Conservation (phyloP, 441 rosid species). For the Breynia disticha region DNA sequence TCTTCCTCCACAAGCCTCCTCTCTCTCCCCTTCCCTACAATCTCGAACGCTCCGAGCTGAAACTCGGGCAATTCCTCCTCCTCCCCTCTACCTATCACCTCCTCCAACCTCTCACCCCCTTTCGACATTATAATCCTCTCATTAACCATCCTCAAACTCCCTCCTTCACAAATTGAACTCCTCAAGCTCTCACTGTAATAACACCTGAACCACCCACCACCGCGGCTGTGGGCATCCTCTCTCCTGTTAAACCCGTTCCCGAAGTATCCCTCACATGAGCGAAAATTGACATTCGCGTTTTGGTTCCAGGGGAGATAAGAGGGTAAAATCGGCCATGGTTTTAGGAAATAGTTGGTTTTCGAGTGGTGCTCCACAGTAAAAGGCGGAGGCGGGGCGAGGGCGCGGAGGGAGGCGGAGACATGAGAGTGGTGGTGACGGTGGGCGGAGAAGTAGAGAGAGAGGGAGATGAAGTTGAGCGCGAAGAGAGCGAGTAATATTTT, state of each 20-base stretch:
- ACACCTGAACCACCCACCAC: slow-evolving; percentile 69
- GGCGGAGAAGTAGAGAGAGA: slow-evolving; percentile 57
- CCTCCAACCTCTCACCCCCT: slow-evolving; percentile 69
- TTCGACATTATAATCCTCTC: slow-evolving; percentile 56
- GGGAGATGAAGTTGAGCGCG: slow-evolving; percentile 46
- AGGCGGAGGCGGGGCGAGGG: background rate
- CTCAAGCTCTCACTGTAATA: slow-evolving; percentile 50
- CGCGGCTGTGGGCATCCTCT: slow-evolving; percentile 38
- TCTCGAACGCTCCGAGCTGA: slow-evolving; percentile 61
- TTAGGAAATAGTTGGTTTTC: slow-evolving; percentile 21
- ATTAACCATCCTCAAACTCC: slow-evolving; percentile 61
- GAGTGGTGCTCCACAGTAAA: background rate
- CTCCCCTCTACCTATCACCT: slow-evolving; percentile 68
- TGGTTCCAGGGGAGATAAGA: slow-evolving; percentile 84
- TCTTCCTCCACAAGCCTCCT: slow-evolving; percentile 34
- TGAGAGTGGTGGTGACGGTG: slow-evolving; percentile 13
- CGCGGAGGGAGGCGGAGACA: too few relatives aligned
- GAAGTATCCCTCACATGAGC: slow-evolving; percentile 79
- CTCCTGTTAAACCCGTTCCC: slow-evolving; percentile 68
- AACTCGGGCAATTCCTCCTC: slow-evolving; percentile 69
- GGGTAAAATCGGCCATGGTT: slow-evolving; percentile 82
- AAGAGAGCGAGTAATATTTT: slow-evolving; percentile 46
- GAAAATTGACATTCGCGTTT: slow-evolving; percentile 18
- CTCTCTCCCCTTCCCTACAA: slow-evolving; percentile 18
- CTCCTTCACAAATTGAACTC: slow-evolving; percentile 82